Conservation (phyloP, 2,329 filamentous ascomycete genomes). For the Lasiodiplodia hormozganensis region DNA sequence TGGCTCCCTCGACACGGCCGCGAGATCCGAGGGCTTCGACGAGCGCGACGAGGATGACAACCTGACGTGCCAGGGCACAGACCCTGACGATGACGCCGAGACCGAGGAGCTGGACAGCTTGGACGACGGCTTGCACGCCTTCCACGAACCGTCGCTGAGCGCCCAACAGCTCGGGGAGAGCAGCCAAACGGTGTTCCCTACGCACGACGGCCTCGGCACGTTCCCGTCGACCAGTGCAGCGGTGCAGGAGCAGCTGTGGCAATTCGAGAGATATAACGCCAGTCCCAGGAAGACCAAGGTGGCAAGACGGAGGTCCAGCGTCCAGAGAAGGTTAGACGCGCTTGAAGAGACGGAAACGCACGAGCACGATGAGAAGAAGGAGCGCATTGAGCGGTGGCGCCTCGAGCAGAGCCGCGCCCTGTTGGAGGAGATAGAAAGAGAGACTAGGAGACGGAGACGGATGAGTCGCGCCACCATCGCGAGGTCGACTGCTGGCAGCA, state of each 20-base stretch:
- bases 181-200: conserved; percentile 76
- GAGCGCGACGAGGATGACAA: conserved; percentile 56
- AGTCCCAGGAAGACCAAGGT: conserved; percentile 61
- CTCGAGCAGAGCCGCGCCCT: conserved; percentile 87
- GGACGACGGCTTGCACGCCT: conserved; percentile 89
- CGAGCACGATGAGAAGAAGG: conserved; percentile 74
- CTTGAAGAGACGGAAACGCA: conserved; percentile 59
- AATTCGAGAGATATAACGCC: conserved; percentile 86
- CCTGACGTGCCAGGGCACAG: conserved; percentile 51
- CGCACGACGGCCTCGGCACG: conserved; percentile 88
- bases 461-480: conserved; percentile 64
- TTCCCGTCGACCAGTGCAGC: conserved; percentile 70
- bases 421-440: conserved; percentile 86
- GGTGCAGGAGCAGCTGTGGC: conserved; percentile 82
- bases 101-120: conserved; percentile 83
- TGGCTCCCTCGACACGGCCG: conserved; percentile 75
- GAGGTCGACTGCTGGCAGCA: conserved; percentile 32
- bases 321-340: conserved; percentile 63
- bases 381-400: conserved; percentile 89
- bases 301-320: conserved; percentile 60
- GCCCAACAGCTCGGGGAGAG: conserved; percentile 57
- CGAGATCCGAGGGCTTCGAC: conserved; percentile 62
- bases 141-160: conserved; percentile 65
- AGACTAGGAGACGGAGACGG: conserved; percentile 73
- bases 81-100: conserved; percentile 66